A percentile compares a stretch with the other conserved stretches of the same genome.
These are phyloP conservation scores for Solanum rostratum DNA, from an alignment of 257 asterid genomes.

Conservation along the genomic window DNA sequence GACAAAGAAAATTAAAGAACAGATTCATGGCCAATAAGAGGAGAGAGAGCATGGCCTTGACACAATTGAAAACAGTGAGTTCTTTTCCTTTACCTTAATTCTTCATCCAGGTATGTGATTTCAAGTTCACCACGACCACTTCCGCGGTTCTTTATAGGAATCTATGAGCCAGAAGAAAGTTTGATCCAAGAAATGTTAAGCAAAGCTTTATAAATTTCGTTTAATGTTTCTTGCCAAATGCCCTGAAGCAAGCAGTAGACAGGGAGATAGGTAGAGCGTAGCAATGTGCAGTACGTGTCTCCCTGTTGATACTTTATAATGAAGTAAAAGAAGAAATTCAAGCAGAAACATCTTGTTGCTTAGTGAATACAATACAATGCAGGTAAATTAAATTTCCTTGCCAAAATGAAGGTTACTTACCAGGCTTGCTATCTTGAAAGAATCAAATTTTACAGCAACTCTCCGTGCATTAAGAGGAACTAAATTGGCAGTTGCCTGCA, in stretches of 20 bases:
- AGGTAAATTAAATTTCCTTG: not conserved
- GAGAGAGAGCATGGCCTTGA: not conserved
- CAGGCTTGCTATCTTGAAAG: conserved; percentile 54
- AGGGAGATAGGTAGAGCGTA: not conserved
- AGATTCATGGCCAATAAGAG: not conserved
- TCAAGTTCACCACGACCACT: conserved; percentile 71
- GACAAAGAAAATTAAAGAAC: not conserved
- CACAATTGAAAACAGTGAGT: not conserved
- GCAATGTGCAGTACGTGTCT: not conserved
- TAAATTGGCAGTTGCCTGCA: conserved; percentile 61
- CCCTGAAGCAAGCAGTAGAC: not conserved
- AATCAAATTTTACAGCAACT: conserved; percentile 60
- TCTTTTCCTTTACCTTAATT: conserved; percentile 29
- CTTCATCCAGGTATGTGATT: conserved; percentile 53
- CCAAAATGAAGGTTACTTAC: conserved; percentile 20
- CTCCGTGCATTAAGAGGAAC: conserved; percentile 40
- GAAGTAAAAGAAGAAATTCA: not conserved
- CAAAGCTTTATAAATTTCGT: not conserved
- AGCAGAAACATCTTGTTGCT: not conserved
- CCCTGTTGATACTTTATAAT: not conserved
- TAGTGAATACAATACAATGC: not conserved
- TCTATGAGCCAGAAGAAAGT: conserved; percentile 13
- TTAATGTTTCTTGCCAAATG: not conserved
- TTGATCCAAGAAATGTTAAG: not conserved
- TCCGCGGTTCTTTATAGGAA: conserved; percentile 45